phyloP scores from a whole-genome alignment of 768 basidiomycete genomes.

The Naematelia aurantialba region DNA sequence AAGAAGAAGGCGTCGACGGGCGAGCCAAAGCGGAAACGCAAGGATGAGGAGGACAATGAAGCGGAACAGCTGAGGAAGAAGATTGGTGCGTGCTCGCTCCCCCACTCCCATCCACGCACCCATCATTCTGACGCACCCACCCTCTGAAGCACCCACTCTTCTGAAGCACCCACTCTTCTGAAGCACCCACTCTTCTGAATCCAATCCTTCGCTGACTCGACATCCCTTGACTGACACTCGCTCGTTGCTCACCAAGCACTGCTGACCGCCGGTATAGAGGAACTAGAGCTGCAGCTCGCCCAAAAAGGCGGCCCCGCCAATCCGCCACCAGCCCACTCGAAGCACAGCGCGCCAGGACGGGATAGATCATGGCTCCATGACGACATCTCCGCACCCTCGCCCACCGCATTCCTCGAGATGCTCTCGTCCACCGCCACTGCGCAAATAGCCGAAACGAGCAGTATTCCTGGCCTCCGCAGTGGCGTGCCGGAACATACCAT shows the following conservation, averaged over 20 bases:
- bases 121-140: no score
- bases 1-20: conserved; percentile 17
- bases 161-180: no score
- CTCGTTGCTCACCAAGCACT: no score
- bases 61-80: conserved; percentile 26
- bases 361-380: neutral
- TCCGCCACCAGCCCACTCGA: neutral
- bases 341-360: neutral
- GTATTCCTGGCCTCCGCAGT: conserved; percentile 10
- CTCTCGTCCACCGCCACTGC: conserved; percentile 37
- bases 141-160: no score
- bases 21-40: conserved; percentile 13
- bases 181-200: no score
- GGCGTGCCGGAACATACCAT: conserved; percentile 21
- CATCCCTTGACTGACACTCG: no score
- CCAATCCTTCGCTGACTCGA: no score
- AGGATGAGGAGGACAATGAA: conserved; percentile 23
- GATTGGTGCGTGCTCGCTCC: conserved; percentile 28
- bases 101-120: no score
- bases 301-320: neutral
- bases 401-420: conserved; percentile 43
- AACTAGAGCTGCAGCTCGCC: conserved; percentile 33
- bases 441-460: conserved; percentile 12
- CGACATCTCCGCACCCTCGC: conserved; percentile 23
- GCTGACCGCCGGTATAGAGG: no score